phyloP scores from a whole-genome alignment of 371 early-diverging fungal species.

The Basidiobolus meristosporus region DNA sequence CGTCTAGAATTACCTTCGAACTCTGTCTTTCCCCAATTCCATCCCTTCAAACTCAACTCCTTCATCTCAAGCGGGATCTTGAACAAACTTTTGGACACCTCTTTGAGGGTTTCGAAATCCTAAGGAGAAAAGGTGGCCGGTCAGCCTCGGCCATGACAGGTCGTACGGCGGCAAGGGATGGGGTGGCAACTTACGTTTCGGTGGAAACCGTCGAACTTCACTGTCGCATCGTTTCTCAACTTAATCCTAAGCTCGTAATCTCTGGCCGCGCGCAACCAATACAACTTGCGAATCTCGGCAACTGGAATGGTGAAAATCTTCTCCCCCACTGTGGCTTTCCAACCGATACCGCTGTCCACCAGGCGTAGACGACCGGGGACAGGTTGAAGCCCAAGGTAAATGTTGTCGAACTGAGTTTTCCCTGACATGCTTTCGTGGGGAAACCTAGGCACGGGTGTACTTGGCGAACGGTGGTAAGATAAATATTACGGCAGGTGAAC shows the following conservation, averaged over 20 bases:
- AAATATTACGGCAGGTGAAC: no score
- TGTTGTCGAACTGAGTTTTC: constrained; percentile 13
- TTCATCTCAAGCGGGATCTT: constrained; percentile 53
- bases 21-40: constrained; percentile 92
- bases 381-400: constrained; percentile 12
- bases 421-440: no score
- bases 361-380: constrained; percentile 40
- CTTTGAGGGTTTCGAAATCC: constrained; percentile 61
- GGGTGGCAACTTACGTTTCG: constrained; percentile 30
- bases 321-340: constrained; percentile 36
- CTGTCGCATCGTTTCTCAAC: constrained; percentile 40
- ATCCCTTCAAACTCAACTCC: constrained; percentile 77
- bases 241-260: constrained; percentile 64
- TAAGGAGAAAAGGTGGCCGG: constrained; percentile 10
- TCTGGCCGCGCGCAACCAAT: constrained; percentile 67
- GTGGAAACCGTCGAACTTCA: constrained; percentile 80
- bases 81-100: constrained; percentile 43
- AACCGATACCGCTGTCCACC: constrained; percentile 62
- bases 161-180: not conserved
- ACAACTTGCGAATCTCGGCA: constrained; percentile 40
- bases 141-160: not conserved
- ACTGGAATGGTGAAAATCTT: constrained; percentile 39
- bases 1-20: constrained; percentile 31
- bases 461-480: no score
- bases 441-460: no score